Base-by-base conservation (phyloP, 2,329 filamentous ascomycete genomes). In the Penicillium sp. region DNA sequence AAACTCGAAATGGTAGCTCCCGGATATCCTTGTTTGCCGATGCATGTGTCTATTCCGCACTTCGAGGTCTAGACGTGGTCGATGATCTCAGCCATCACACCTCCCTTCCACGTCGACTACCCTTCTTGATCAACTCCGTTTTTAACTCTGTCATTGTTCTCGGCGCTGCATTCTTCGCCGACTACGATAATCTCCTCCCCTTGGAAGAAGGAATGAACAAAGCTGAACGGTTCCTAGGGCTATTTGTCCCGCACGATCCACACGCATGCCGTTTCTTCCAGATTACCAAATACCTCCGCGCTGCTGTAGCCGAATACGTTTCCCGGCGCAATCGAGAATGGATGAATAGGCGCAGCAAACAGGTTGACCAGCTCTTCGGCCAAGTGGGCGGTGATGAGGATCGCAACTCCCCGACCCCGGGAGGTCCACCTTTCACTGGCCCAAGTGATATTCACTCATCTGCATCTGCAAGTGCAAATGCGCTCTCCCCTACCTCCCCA, bases 81-180 rank as follows among this genome's bases (percentile, higher is more conserved):
- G 64, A 70, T 12, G 61, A 60, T 1, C 63, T 76, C 1, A 53
- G 68, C 4, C 57, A 56, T 1, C 65, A 63, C 2, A 51, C 62
- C 1, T 58, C 61, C 2, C 61, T 74, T 0, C 72, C 73, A 0
- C 71, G 69, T 28, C 63, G 72, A 1, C 56, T 75, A 4, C 73
- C 73, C 0, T 73, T 75, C 15, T 55, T 75, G 0, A 71, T 75
- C 4, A 76, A 75, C 43, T 72, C 71, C 2, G 66, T 71, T 3
- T 75, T 76, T 51, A 69, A 73, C 6, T 72, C 72, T 0, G 71
- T 70, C 0, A 57, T 76, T 0, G 72, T 75, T 0, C 61, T 76
- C 0, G 73, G 73, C 0, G 65, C 73, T 0, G 72, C 72, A 0
- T 65, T 69, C 22, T 75, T 76, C 43, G 72, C 70, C 0, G 72